A percentile compares a stretch with the other conserved stretches of the same genome.
Conservation (phyloP, 1,284 basidiomycete genomes). For the Ustilago esculenta region DNA sequence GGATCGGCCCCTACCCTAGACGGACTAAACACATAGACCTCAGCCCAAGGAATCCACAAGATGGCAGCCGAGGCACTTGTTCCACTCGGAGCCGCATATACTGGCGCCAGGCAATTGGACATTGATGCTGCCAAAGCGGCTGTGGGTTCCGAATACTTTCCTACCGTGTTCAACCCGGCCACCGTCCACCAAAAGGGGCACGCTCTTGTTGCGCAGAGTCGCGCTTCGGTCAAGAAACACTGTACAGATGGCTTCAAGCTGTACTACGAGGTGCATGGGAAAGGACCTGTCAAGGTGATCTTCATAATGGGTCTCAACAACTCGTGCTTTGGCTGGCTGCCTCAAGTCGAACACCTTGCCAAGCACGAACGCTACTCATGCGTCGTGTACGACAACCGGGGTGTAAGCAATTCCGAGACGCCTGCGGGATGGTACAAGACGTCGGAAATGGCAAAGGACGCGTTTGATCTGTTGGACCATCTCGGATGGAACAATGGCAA, state of each 20-base stretch:
- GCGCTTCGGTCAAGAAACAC: slow-evolving; percentile 5
- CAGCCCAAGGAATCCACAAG: background rate
- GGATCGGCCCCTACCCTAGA: background rate
- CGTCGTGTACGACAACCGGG: slow-evolving; percentile 86
- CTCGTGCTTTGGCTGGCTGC: slow-evolving; percentile 66
- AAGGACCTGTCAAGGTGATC: slow-evolving; percentile 48
- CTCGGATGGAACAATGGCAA: slow-evolving; percentile 75
- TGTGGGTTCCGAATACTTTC: slow-evolving; percentile 45
- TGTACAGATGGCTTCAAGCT: slow-evolving; percentile 50
- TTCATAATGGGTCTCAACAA: slow-evolving; percentile 68
- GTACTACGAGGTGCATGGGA: slow-evolving; percentile 67
- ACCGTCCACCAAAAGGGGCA: slow-evolving; percentile 49
- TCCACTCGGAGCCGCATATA: slow-evolving; percentile 60
- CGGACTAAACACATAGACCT: background rate
- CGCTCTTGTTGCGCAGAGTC: slow-evolving; percentile 23
- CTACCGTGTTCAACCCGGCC: slow-evolving; percentile 60
- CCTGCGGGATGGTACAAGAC: slow-evolving; percentile 71
- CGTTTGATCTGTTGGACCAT: slow-evolving; percentile 74
- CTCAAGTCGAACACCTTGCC: slow-evolving; percentile 66
- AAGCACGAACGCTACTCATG: slow-evolving; percentile 70
- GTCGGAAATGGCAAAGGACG: slow-evolving; percentile 81
- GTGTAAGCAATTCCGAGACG: slow-evolving; percentile 79
- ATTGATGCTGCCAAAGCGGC: slow-evolving; percentile 38
- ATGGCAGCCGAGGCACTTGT: slow-evolving; percentile 45
- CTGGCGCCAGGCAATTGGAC: slow-evolving; percentile 47